Conservation (phyloP, 1,284 basidiomycete species). For the Coriolopsis trogii region DNA sequence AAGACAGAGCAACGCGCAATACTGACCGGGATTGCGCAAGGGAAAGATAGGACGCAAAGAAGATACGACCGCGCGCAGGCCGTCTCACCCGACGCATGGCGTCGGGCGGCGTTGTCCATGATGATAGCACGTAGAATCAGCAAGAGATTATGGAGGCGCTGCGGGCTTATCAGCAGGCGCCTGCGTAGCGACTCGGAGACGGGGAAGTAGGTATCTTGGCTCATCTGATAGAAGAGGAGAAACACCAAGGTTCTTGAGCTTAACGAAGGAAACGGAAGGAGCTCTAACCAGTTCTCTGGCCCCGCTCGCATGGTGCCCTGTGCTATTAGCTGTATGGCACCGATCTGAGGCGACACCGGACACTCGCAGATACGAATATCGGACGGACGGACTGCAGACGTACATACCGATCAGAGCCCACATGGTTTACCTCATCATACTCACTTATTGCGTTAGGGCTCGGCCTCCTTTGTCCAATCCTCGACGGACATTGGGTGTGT, state of each 20-base stretch:
- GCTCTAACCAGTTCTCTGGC: not conserved
- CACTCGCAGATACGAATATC: not conserved
- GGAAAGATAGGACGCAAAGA: not conserved
- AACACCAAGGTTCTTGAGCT: not conserved
- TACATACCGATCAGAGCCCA: no score
- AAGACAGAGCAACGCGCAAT: conserved; percentile 7
- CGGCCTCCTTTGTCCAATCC: no score
- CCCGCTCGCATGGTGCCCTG: not conserved
- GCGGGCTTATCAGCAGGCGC: conserved; percentile 2
- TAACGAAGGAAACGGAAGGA: not conserved
- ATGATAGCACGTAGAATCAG: not conserved
- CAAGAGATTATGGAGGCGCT: conserved; percentile 4
- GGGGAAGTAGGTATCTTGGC: not conserved
- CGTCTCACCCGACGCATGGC: not conserved
- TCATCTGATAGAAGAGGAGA: no score
- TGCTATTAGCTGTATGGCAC: not conserved
- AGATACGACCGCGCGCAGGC: not conserved
- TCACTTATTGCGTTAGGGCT: no score
- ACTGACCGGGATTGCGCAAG: conserved; percentile 7
- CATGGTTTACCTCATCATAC: no score
- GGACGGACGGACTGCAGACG: no score
- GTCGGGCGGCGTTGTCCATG: not conserved
- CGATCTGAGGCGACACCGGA: not conserved
- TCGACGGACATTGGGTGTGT: no score
- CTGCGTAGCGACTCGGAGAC: not conserved